A percentile compares a stretch with the other conserved stretches of the same genome.
These are phyloP conservation scores for Exophiala spinifera DNA, from an alignment of 2,329 filamentous ascomycete genomes.

Conservation along the genomic window DNA sequence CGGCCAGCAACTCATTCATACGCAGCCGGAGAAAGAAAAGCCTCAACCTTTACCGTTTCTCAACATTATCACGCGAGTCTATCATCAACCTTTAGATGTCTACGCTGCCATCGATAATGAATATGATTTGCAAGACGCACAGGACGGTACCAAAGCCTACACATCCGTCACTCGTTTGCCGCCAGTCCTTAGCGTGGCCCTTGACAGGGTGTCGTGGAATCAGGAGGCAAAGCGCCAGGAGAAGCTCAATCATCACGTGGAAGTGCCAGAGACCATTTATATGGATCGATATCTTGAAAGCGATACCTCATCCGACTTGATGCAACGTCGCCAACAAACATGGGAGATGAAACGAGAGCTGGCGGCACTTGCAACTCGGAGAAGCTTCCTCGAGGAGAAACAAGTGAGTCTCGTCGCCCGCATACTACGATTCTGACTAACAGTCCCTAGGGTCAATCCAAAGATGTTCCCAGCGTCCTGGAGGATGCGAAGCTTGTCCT, in stretches of 20 bases:
- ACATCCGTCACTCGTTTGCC: slow-evolving; percentile 73
- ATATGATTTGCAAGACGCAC: slow-evolving; percentile 76
- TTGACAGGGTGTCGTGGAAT: slow-evolving; percentile 77
- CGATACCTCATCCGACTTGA: slow-evolving; percentile 57
- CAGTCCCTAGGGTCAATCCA: slow-evolving; percentile 19
- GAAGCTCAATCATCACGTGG: slow-evolving; percentile 75
- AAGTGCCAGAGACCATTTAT: slow-evolving; percentile 76
- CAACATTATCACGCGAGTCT: slow-evolving; percentile 55
- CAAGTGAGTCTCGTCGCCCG: slow-evolving; percentile 11
- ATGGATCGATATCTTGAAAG: slow-evolving; percentile 84
- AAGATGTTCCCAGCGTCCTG: slow-evolving; percentile 23
- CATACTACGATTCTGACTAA: background rate
- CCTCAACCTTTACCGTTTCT: slow-evolving; percentile 51
- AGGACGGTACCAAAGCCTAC: slow-evolving; percentile 61
- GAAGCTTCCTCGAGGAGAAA: slow-evolving; percentile 38
- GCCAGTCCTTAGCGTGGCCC: slow-evolving; percentile 82
- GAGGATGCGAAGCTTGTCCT: slow-evolving; percentile 25
- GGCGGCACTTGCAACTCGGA: slow-evolving; percentile 51
- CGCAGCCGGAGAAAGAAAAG: slow-evolving; percentile 25
- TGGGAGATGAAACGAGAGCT: slow-evolving; percentile 73
- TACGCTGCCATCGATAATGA: slow-evolving; percentile 82
- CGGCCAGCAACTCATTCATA: slow-evolving; percentile 35
- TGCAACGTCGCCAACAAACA: slow-evolving; percentile 62
- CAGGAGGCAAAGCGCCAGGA: slow-evolving; percentile 56
- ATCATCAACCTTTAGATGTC: slow-evolving; percentile 57